These are phyloP conservation scores for Coleophoma crateriformis DNA, from an alignment of 2,329 filamentous ascomycete species.

Conservation along the genomic window DNA sequence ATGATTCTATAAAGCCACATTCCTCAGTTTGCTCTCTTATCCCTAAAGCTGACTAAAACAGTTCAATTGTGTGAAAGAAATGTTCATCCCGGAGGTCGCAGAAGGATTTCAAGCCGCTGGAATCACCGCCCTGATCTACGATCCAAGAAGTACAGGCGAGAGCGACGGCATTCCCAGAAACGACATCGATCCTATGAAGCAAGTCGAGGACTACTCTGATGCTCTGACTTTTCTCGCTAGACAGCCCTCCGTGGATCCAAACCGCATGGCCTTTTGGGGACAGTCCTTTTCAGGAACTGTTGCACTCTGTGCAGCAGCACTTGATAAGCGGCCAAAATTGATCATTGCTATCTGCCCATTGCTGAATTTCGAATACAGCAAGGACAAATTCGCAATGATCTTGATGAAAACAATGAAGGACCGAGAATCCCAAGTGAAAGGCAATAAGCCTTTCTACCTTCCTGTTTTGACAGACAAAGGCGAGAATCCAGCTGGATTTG, in stretches of 20 bases:
- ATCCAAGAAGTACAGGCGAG: conserved; percentile 25
- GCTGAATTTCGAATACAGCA: not conserved
- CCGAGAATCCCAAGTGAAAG: conserved; percentile 30
- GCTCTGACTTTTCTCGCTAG: conserved; percentile 29
- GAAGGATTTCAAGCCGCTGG: conserved; percentile 16
- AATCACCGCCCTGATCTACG: conserved; percentile 29
- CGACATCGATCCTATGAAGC: conserved; percentile 24
- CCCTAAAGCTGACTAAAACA: not conserved
- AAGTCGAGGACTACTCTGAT: conserved; percentile 28
- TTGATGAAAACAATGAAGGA: conserved; percentile 28
- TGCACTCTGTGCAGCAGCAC: conserved; percentile 30
- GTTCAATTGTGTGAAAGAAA: conserved; percentile 10
- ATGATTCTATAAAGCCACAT: not conserved
- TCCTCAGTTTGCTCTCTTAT: not conserved
- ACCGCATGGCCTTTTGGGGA: conserved; percentile 31
- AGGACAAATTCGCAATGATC: conserved; percentile 11
- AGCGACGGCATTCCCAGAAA: conserved; percentile 24
- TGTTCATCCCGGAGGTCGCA: conserved; percentile 5
- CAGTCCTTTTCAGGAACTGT: conserved; percentile 29
- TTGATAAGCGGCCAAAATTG: conserved; percentile 31
- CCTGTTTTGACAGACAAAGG: conserved; percentile 30
- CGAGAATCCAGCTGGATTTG: conserved; percentile 31
- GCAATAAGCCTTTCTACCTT: conserved; percentile 32
- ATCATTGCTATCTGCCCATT: conserved; percentile 23
- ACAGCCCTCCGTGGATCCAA: conserved; percentile 21